Conservation (phyloP, 306 rosid genomes). For the Casuarina glauca region DNA sequence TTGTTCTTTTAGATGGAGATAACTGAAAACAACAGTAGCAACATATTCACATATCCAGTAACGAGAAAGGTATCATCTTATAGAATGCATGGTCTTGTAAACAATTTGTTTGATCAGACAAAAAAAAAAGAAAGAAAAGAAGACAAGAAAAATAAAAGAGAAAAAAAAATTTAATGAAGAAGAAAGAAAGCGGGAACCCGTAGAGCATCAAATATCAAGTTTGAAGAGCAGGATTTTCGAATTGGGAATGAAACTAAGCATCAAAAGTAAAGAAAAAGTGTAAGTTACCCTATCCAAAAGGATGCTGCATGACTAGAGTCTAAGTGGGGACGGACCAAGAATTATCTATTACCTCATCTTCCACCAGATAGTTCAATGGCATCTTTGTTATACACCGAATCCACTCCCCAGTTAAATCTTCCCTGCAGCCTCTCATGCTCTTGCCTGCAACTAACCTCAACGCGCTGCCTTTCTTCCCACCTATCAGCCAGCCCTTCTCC, state of each 20-base stretch:
- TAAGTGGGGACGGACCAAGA: constrained; percentile 15
- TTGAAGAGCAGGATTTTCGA: neutral
- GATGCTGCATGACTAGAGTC: constrained; percentile 14
- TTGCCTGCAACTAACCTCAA: constrained; percentile 85
- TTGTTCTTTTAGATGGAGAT: neutral
- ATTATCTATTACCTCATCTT: constrained; percentile 47
- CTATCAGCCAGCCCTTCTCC: constrained; percentile 99
- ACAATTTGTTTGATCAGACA: neutral
- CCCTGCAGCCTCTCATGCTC: constrained; percentile 86
- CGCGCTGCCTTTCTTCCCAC: constrained; percentile 98
- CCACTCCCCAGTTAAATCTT: constrained; percentile 98
- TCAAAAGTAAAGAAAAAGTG: constrained; percentile 11
- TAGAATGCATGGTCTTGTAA: neutral
- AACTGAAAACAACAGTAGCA: neutral
- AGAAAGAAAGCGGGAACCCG: neutral
- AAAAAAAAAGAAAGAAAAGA: neutral
- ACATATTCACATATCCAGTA: neutral
- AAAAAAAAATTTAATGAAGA: neutral
- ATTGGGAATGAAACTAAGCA: constrained; percentile 23
- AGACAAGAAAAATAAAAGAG: neutral
- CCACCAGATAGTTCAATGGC: constrained; percentile 96
- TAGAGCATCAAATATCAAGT: neutral
- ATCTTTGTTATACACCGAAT: constrained; percentile 82
- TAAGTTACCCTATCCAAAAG: constrained; percentile 42
- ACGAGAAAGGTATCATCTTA: neutral